phyloP scores from a whole-genome alignment of 352 stramenopile species.

The Pseudoperonospora humuli region DNA sequence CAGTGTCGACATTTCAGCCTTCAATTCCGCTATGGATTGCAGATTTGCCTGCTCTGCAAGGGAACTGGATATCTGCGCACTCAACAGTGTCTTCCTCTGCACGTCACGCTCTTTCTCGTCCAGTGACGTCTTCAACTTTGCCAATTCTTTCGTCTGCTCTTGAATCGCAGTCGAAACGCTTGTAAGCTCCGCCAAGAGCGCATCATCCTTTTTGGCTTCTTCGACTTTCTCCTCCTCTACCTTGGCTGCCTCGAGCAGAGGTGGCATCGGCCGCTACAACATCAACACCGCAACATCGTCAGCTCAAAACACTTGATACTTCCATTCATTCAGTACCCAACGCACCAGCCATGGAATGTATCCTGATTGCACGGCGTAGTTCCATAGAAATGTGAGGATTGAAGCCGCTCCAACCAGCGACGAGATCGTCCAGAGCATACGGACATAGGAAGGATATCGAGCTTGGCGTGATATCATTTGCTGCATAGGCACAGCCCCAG shows the following conservation, averaged over 20 bases:
- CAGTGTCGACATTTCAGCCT: slow-evolving; percentile 57
- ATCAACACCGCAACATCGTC: background rate
- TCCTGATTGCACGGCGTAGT: slow-evolving; percentile 58
- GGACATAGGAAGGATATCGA: slow-evolving; percentile 48
- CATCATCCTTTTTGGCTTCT: slow-evolving; percentile 43
- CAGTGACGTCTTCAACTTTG: slow-evolving; percentile 43
- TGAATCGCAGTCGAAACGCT: slow-evolving; percentile 55
- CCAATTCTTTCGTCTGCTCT: slow-evolving; percentile 49
- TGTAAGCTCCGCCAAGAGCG: slow-evolving; percentile 33
- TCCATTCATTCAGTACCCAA: background rate
- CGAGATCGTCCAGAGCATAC: slow-evolving; percentile 60
- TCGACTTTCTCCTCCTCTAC: slow-evolving; percentile 46
- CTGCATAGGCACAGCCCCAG: slow-evolving; percentile 37
- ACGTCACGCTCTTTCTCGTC: slow-evolving; percentile 53
- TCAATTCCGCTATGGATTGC: slow-evolving; percentile 59
- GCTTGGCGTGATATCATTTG: slow-evolving; percentile 33
- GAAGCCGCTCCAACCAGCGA: slow-evolving; percentile 62
- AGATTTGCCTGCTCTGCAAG: slow-evolving; percentile 45
- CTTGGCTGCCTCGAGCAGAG: slow-evolving; percentile 36
- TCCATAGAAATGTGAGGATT: slow-evolving; percentile 67
- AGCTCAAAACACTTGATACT: background rate
- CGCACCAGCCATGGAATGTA: slow-evolving; percentile 63
- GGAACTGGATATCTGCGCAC: slow-evolving; percentile 35
- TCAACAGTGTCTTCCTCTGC: slow-evolving; percentile 32
- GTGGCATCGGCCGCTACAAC: slow-evolving; percentile 27